Base-by-base conservation (phyloP, 495 filamentous ascomycete species). In the Aspergillus campestris region DNA sequence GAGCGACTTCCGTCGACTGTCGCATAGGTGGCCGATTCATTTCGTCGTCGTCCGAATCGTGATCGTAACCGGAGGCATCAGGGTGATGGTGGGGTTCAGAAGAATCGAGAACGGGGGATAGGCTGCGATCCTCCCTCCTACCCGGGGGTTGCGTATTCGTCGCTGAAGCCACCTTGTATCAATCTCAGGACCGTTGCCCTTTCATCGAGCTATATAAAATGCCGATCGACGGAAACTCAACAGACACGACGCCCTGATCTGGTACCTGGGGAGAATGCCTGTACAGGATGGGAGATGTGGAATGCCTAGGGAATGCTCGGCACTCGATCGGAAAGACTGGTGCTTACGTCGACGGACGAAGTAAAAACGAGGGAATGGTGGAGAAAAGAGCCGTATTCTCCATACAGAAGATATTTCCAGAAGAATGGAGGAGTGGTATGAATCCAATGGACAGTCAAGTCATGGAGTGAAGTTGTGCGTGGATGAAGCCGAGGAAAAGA, bases 21-120 rank as follows among this genome's bases (percentile, higher is more conserved):
- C 75, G 65, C 47, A 75, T 55, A 37, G 70, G 55, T 24, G 77
- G 67, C 44, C 69, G 68, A 42, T 61, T 62, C 45, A 63, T 72
- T 35, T 73, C 67, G 60, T 72, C 67, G 60, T 72, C 70, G 44
- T 69, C 63, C 30, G 59, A 65, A 48, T 66, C 57, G 43, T 58
- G 58, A 24, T 24, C 18, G 18, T 24, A 24, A 24, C 4, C 18
- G 18, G 4, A 24, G 18, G 18, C 18, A 24, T 24, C 18, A 24
- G 18, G 18, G 18, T 24, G 18, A 24, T 24, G 18, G 18, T 24
- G 18, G 18, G 18, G 18, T 24, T 24, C 18, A 4, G 18, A 24
- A 44, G 51, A 56, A 34, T 62, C 47, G 53, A 61, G 52, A 52
- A 48, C 61, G 33, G 51, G 50, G 43, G 48, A 46, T 24, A 47